Conservation (phyloP, 2,329 filamentous ascomycete species). For the Talaromyces sp. region DNA sequence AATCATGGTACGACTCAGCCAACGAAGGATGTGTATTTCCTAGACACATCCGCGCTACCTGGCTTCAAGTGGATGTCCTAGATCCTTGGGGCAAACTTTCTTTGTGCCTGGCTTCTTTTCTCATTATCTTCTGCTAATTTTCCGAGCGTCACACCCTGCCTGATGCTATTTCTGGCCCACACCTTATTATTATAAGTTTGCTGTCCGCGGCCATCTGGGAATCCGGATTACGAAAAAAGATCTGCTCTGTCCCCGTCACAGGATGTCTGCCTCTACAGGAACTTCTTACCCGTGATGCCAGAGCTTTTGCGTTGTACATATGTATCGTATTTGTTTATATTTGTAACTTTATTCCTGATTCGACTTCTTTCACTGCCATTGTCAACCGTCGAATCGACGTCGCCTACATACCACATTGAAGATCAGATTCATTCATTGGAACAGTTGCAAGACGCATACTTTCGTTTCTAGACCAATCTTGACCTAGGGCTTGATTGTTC, state of each 20-base stretch:
- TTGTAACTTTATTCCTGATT: neutral
- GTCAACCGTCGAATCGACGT: neutral
- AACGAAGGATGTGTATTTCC: neutral
- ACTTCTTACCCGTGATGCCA: neutral
- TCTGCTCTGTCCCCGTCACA: neutral
- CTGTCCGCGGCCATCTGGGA: neutral
- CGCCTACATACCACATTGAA: too few species aligned
- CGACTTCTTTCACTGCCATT: neutral
- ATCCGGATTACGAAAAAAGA: too few species aligned
- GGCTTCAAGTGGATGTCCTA: neutral
- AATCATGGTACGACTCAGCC: neutral
- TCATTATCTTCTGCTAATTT: constrained; percentile 1
- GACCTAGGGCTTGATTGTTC: neutral
- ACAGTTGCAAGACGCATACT: neutral
- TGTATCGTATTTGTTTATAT: neutral
- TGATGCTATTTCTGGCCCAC: neutral
- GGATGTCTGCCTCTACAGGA: neutral
- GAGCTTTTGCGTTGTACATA: neutral
- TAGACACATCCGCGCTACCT: neutral
- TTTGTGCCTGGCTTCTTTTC: neutral
- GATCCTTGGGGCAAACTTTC: neutral
- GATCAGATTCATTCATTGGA: neutral
- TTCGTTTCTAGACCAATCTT: neutral
- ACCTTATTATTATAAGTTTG: neutral
- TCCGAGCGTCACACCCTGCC: neutral